phyloP scores from a whole-genome alignment of 352 stramenopile species.

The Phytophthora tentaculata region DNA sequence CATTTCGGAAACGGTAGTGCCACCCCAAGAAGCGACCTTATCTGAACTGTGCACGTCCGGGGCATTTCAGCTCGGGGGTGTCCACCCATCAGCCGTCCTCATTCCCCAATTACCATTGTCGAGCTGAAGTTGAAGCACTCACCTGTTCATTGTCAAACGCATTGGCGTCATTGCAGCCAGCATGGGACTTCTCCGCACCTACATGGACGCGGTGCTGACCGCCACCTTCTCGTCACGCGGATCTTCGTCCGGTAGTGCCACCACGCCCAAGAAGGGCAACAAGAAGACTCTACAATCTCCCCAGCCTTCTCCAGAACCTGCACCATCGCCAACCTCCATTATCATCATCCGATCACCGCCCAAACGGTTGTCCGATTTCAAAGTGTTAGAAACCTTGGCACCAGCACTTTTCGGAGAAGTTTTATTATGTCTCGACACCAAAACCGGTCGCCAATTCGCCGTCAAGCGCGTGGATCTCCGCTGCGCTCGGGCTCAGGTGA shows the following conservation, averaged over 20 bases:
- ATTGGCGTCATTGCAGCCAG: not conserved
- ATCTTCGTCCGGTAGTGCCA: slow-evolving; percentile 12
- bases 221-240: slow-evolving; percentile 28
- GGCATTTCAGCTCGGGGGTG: not conserved
- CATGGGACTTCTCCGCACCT: slow-evolving; percentile 44
- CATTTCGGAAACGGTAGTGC: slow-evolving; percentile 37
- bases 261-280: slow-evolving; percentile 25
- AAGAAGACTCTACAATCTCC: slow-evolving; percentile 15
- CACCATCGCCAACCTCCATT: slow-evolving; percentile 1
- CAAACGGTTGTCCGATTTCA: slow-evolving; percentile 42
- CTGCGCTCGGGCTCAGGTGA: slow-evolving; percentile 43
- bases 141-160: slow-evolving; percentile 1
- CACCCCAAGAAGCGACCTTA: slow-evolving; percentile 28
- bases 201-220: slow-evolving; percentile 41
- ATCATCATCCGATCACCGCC: slow-evolving; percentile 36
- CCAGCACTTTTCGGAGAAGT: slow-evolving; percentile 68
- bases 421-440: slow-evolving; percentile 52
- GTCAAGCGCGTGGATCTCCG: slow-evolving; percentile 59
- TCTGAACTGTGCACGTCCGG: slow-evolving; percentile 23
- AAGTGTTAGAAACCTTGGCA: slow-evolving; percentile 47
- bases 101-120: slow-evolving; percentile 28
- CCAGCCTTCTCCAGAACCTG: not conserved
- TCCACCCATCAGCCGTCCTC: slow-evolving; percentile 17
- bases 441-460: slow-evolving; percentile 45
- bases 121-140: not conserved